Evolutionary conservation across 352 stramenopile genomes (phyloP), one percentile per base, ranked within the genome.

Genomic region (Phytophthora sp.): DNA sequence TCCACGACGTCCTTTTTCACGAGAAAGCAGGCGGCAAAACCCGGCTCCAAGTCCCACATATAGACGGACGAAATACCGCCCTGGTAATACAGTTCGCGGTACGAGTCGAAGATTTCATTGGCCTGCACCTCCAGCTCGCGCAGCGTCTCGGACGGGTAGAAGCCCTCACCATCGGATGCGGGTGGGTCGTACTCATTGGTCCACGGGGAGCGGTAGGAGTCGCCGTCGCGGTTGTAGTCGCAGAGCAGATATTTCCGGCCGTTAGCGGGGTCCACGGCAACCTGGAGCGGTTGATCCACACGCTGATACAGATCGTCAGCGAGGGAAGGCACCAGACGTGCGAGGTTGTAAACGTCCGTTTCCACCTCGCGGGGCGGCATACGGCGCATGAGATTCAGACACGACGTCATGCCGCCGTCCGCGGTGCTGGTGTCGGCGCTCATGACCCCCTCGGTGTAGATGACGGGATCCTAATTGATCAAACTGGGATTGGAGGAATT

Each of bases 71-170:
- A 98, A 47, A 96, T 86, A 38, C 91, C 93, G 11, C 91, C 88
- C 59, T 97, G 89, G 76, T 98, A 99, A 77, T 99, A 99, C 33
- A 99, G 79, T 73, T 98, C 90, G 16, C 91, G 79, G 76, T 99
- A 99, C 49, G 92, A 89, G 73, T 99, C 95, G 69, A 99, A 99
- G 57, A 99, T 92, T 76, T 98, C 93, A 74, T 99, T 99, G 12
- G 91, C 89, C 47, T 98, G 76, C 20, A 96, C 69, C 76, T 99
- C 96, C 15, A 99, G 78, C 56, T 89, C 77, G 5, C 94, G 87
- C 23, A 99, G 61, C 41, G 86, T 86, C 63, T 98, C 84, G 0
- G 89, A 96, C 6, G 93, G 91, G 41, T 84, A 90, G 53, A 98
- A 97, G n/a, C 90, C 88, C 63, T 97, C 88, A 13, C 87, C 84